Evolutionary conservation across 2,329 filamentous ascomycete species (phyloP), one percentile per base, ranked within the genome.

Genomic region (Xylaria multiplex): DNA sequence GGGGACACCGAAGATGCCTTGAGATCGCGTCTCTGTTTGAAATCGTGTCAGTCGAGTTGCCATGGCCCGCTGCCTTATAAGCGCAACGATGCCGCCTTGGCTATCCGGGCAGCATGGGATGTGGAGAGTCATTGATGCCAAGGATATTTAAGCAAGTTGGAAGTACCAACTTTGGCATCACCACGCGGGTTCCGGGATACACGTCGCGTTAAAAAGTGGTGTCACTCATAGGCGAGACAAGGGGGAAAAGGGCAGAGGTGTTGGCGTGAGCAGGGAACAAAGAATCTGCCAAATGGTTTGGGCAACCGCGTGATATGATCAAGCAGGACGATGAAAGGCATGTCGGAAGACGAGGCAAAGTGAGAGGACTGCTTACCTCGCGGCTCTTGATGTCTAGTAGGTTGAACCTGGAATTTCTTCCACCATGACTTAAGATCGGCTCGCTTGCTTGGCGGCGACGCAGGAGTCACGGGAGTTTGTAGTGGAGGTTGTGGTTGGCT

Each of bases 1-100:
- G 45, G 96, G 93, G 40, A 99, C 90, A 59, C 96, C 96, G 78
- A 99, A 99, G 69, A 99, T 98, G 71, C 94, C 93, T 66, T 88
- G 88, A 4, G 86, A 82, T 66, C 81, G 81, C 40, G 77, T 73
- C 64, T 85, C 85, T 86, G 73, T 52, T 53, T 58, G 35, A 69
- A 64, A 57, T 43, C 52, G 35, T 30, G 63, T 74, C 65, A 75
- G 73, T 64, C 30, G 58, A 69, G 73, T 70, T 9, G 7, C 32
- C 27, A 57, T 46, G 35, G 30, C 27, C n/a, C 19, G 52, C 46
- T 46, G 42, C 19, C 35, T 37, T 6, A 24, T n/a, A 22, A 57
- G 24, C 22, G 50, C 55, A 24, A 46, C 35, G n/a, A 62, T 58
- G 35, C 74, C 70, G 60, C 63, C 64, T 62, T 62, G 22, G 14